phyloP scores from a whole-genome alignment of 108 stramenopile genomes.

The Stephanodiscus minutulus region DNA sequence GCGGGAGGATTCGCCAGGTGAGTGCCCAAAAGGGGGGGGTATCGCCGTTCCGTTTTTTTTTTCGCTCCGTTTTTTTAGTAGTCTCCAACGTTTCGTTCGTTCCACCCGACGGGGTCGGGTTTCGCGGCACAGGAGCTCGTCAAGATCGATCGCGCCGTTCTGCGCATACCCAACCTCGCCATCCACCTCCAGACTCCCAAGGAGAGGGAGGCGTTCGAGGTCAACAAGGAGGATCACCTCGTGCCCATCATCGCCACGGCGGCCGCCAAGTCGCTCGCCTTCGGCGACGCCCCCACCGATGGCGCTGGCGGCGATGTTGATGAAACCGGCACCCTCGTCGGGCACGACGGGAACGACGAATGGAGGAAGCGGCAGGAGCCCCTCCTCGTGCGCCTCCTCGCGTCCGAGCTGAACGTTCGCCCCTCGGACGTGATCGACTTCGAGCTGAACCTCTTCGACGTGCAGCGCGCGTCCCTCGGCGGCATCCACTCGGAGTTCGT shows the following conservation, averaged over 20 bases:
- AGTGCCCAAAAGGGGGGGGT: too few relatives aligned
- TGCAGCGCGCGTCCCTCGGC: slow-evolving; percentile 86
- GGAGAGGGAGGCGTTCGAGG: slow-evolving; percentile 82
- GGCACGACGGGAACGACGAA: slow-evolving; percentile 47
- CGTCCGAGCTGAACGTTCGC: slow-evolving; percentile 65
- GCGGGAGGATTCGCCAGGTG: slow-evolving; percentile 45
- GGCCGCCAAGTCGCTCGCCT: slow-evolving; percentile 66
- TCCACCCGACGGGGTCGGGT: not conserved
- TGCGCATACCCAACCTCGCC: slow-evolving; percentile 93
- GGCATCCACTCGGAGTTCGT: slow-evolving; percentile 90
- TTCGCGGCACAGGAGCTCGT: slow-evolving; percentile 69
- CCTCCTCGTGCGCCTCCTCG: slow-evolving; percentile 74
- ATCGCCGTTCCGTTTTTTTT: too few relatives aligned
- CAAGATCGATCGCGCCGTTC: slow-evolving; percentile 72
- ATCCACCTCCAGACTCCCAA: slow-evolving; percentile 92
- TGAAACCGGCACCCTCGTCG: too few relatives aligned
- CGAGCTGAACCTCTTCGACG: slow-evolving; percentile 92
- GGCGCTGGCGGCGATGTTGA: too few relatives aligned
- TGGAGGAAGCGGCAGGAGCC: slow-evolving; percentile 88
- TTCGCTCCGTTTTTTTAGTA: slow-evolving; percentile 7
- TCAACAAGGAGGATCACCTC: slow-evolving; percentile 95
- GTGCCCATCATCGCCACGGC: slow-evolving; percentile 89
- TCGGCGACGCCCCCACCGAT: not conserved
- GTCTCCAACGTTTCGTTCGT: slow-evolving; percentile 3
- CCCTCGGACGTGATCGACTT: slow-evolving; percentile 85